A percentile compares a stretch with the other conserved stretches of the same genome.
phyloP scores from a whole-genome alignment of 768 basidiomycete genomes.

The Lactifluus volemus region DNA sequence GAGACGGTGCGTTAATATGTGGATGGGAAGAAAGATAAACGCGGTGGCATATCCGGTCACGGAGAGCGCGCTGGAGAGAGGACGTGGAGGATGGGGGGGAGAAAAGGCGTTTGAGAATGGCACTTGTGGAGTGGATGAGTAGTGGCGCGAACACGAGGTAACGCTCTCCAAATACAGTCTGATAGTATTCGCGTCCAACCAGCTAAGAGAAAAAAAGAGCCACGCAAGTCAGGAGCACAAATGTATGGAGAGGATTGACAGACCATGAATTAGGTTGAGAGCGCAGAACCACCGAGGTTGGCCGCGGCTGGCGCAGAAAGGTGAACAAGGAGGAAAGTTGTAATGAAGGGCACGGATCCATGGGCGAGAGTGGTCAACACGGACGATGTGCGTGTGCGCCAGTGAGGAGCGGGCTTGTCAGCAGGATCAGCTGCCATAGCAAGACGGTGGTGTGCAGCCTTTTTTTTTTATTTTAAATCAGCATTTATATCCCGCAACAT shows the following conservation, averaged over 20 bases:
- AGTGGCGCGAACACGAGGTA: constrained; percentile 62
- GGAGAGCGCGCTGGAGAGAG: constrained; percentile 39
- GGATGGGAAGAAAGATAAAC: constrained; percentile 54
- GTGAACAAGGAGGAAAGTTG: constrained; percentile 72
- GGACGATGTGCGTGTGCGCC: constrained; percentile 16
- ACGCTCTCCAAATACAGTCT: constrained; percentile 58
- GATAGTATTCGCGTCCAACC: constrained; percentile 81
- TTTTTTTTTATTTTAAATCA: too few relatives aligned
- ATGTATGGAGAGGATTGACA: constrained; percentile 19
- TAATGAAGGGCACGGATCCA: constrained; percentile 66
- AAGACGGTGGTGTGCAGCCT: background rate
- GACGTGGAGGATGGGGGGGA: constrained; percentile 31
- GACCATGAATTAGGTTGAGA: constrained; percentile 72
- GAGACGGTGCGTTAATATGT: constrained; percentile 60
- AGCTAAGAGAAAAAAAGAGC: constrained; percentile 49
- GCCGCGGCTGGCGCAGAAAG: constrained; percentile 67
- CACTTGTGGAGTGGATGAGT: constrained; percentile 51
- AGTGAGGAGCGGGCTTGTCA: background rate
- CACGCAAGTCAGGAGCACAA: background rate
- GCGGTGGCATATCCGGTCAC: constrained; percentile 55
- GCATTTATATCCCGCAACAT: too few relatives aligned
- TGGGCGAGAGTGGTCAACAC: constrained; percentile 53
- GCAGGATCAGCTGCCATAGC: background rate
- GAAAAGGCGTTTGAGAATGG: constrained; percentile 49
- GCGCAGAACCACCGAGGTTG: constrained; percentile 51